Evolutionary conservation across 352 stramenopile genomes (phyloP).

Genomic region (Phytophthora cajani): DNA sequence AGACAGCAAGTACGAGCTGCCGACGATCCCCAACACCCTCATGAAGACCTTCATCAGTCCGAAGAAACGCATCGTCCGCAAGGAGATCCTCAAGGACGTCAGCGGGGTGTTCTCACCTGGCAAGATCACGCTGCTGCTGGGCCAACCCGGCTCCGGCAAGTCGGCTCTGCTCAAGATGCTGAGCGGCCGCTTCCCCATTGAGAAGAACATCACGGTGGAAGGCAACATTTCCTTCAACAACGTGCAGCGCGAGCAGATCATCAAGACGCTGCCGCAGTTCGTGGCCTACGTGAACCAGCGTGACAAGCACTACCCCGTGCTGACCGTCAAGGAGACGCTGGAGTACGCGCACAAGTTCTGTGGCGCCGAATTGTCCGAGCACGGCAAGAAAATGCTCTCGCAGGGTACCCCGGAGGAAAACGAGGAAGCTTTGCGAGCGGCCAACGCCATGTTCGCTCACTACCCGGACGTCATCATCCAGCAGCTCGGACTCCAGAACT

Average conservation of each 20-base stretch:
- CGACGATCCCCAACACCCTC: conserved; percentile 40
- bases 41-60: conserved; percentile 37
- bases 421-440: conserved; percentile 10
- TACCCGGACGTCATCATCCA: conserved; percentile 27
- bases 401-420: conserved; percentile 19
- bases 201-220: conserved; percentile 48
- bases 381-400: conserved; percentile 16
- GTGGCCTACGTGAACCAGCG: conserved; percentile 55
- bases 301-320: conserved; percentile 57
- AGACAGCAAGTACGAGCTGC: conserved; percentile 28
- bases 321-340: conserved; percentile 64
- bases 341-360: conserved; percentile 52
- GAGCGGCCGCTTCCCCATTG: conserved; percentile 40
- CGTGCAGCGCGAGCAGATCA: conserved; percentile 33
- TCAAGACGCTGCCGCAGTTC: conserved; percentile 48
- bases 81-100: conserved; percentile 49
- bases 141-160: conserved; percentile 46
- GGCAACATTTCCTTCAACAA: conserved; percentile 50
- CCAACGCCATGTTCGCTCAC: conserved; percentile 13
- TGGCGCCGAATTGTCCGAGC: conserved; percentile 30
- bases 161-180: conserved; percentile 53
- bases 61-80: conserved; percentile 38
- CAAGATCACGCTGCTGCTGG: conserved; percentile 48
- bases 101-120: conserved; percentile 44
- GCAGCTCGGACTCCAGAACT: conserved; percentile 38